phyloP scores from a whole-genome alignment of 2,329 filamentous ascomycete species.

The Blastomyces parvus region DNA sequence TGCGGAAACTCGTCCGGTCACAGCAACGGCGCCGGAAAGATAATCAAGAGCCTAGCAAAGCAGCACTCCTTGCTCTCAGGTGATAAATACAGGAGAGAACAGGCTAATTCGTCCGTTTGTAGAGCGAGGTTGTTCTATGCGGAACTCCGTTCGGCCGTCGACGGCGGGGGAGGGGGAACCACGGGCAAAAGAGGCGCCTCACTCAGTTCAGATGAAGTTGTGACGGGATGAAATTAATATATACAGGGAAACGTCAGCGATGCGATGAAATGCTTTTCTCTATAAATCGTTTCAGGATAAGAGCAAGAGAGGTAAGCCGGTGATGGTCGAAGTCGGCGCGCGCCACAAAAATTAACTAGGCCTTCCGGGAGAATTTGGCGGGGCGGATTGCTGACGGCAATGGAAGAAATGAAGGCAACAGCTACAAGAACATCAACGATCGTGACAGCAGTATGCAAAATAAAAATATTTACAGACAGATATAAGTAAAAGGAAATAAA shows the following conservation, averaged over 20 bases:
- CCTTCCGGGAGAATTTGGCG: not conserved
- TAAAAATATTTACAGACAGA: not conserved
- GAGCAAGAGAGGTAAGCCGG: not conserved
- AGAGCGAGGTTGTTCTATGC: not conserved
- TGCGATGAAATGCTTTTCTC: not conserved
- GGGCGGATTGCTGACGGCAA: not conserved
- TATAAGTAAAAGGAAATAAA: not conserved
- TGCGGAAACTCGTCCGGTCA: not conserved
- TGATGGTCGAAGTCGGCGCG: not conserved
- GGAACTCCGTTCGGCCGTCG: not conserved
- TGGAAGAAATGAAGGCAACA: not conserved
- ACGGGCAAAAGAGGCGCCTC: not conserved
- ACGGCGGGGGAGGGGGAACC: not conserved
- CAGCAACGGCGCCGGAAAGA: not conserved
- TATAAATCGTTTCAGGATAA: not conserved
- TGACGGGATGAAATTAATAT: not conserved
- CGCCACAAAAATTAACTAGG: too few relatives aligned
- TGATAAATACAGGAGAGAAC: not conserved
- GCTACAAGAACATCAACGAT: not conserved
- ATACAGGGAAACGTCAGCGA: not conserved
- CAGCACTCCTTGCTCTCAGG: not conserved
- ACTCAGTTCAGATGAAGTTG: too few relatives aligned
- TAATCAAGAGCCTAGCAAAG: not conserved
- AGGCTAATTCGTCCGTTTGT: not conserved
- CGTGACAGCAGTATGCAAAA: not conserved